Evolutionary conservation across 2,329 filamentous ascomycete genomes (phyloP), one percentile per base, ranked within the genome.

Genomic region (Verticillium zaregamsianum): DNA sequence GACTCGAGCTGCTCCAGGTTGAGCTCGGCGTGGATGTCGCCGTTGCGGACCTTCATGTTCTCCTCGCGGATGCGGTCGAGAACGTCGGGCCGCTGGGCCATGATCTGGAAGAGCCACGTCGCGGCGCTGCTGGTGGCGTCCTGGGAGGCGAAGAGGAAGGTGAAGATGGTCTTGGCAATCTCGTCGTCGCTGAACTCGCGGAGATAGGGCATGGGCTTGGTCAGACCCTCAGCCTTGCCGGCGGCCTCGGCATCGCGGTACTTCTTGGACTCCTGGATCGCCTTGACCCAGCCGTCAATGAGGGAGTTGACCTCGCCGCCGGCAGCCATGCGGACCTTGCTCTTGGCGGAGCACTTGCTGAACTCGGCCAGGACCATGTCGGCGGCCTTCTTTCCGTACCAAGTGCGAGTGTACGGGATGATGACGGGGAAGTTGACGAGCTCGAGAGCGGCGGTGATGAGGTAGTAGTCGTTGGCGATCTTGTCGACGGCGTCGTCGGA

Each of bases 371-470:
- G 82, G 37, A 97, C 92, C 88, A 96, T 92, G 71, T 97, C 92
- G 62, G 94, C 89, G 33, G 93, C 92, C 80, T 93, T 96, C 85
- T 97, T 97, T 70, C 94, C 95, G 72, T 96, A 96, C 93, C 93
- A 98, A 5, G 93, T 93, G 82, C 93, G 94, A 73, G 93, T 97
- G 82, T 86, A 98, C 45, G 94, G 94, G 49, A 98, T 78, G 73
- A 98, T 97, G 78, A 98, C 90, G 63, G 95, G 94, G 82, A 98
- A 97, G 82, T 98, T 98, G 82, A 99, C 95, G 56, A 98, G 86
- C 77, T 99, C 95, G 68, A 98, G 86, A 25, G 95, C 95, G 62
- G 91, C 94, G 15, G 95, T 98, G 73, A 98, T 96, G 66, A 94
- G 86, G 78, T 96, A 98, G 80, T 97, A 99, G 78, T 98, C 93